These are phyloP conservation scores for Globisporangium cederbergense DNA, from an alignment of 352 stramenopile species.

Conservation along the genomic window DNA sequence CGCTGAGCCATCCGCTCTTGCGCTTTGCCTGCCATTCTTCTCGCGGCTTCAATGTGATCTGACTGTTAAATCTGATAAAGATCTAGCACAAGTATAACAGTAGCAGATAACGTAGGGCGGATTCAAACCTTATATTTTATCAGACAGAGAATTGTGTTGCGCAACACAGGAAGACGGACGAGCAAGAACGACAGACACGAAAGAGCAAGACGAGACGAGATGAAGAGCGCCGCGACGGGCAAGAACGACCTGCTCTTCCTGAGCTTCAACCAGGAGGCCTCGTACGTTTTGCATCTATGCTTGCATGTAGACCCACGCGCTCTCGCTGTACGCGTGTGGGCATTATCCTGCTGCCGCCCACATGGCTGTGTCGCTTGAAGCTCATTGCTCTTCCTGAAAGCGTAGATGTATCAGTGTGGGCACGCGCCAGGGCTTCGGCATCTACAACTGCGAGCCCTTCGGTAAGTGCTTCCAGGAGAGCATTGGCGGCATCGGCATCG, in stretches of 20 bases:
- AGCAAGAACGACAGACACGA: background rate
- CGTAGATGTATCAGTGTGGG: constrained; percentile 88
- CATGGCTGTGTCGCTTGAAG: background rate
- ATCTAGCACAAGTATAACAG: no score
- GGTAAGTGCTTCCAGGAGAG: constrained; percentile 85
- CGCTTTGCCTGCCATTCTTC: no score
- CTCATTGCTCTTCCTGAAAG: background rate
- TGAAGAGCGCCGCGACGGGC: constrained; percentile 43
- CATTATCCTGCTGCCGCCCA: background rate
- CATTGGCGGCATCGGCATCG: constrained; percentile 87
- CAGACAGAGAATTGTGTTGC: no score
- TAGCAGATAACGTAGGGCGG: no score
- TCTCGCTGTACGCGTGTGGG: background rate
- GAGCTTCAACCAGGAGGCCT: constrained; percentile 92
- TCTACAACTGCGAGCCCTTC: constrained; percentile 93
- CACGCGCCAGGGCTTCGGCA: constrained; percentile 80
- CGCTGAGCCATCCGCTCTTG: no score
- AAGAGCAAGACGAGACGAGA: constrained; percentile 2
- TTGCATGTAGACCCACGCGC: background rate
- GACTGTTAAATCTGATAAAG: no score
- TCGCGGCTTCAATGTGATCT: no score
- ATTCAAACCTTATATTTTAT: background rate
- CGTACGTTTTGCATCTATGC: constrained; percentile 35
- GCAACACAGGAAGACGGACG: background rate
- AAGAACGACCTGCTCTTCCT: constrained; percentile 81